Percentiles rank a stretch among this genome's conserved stretches.
Evolutionary conservation across 2,329 filamentous ascomycete genomes (phyloP).

Genomic region (Leptographium radiaticola): DNA sequence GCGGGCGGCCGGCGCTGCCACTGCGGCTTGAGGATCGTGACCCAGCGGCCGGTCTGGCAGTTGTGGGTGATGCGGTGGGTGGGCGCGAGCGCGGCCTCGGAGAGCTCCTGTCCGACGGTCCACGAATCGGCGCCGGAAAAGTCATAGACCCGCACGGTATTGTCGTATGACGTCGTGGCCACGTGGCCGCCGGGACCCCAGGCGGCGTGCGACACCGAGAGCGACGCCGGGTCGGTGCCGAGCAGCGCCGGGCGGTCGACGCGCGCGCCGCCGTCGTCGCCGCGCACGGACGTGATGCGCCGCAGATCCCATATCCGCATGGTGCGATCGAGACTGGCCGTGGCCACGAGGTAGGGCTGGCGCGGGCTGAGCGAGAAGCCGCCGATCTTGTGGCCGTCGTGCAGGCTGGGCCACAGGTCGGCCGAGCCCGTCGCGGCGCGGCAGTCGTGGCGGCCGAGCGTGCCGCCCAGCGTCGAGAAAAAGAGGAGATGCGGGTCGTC

Average conservation of each 20-base stretch:
- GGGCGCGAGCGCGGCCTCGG: conserved; percentile 52
- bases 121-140: conserved; percentile 49
- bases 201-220: conserved; percentile 85
- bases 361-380: conserved; percentile 77
- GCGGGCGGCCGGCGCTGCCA: conserved; percentile 77
- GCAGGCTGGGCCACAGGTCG: conserved; percentile 56
- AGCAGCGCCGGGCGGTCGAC: conserved; percentile 49
- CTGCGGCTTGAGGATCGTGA: conserved; percentile 69
- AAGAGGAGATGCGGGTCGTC: conserved; percentile 61
- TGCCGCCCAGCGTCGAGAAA: conserved; percentile 77
- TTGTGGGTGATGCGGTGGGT: conserved; percentile 65
- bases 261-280: conserved; percentile 21
- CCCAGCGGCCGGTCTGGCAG: conserved; percentile 91
- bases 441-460: conserved; percentile 69
- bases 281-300: conserved; percentile 57
- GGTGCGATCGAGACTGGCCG: conserved; percentile 78
- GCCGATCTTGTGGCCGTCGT: conserved; percentile 79
- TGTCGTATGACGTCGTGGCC: conserved; percentile 87
- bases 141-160: conserved; percentile 86
- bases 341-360: conserved; percentile 71
- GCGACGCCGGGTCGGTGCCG: conserved; percentile 66
- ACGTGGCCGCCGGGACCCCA: conserved; percentile 79
- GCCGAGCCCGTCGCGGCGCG: conserved; percentile 43
- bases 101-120: conserved; percentile 44
- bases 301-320: conserved; percentile 88